Conservation (phyloP, 352 stramenopile species). For the Globisporangium uncinulatum region DNA sequence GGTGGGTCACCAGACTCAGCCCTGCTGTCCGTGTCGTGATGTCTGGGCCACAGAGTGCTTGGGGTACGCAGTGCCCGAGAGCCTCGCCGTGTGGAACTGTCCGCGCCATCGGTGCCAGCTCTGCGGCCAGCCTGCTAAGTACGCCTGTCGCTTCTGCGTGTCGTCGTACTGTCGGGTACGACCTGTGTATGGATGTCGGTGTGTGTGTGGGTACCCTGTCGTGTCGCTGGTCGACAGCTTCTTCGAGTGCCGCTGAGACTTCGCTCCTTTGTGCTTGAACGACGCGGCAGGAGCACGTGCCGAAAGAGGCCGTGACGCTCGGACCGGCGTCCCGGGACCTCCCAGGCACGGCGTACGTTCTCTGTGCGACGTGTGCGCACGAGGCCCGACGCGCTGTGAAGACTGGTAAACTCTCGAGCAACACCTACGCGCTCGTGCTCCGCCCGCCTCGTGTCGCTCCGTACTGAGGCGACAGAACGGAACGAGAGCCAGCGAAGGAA, state of each 20-base stretch:
- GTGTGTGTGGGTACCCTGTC: background rate
- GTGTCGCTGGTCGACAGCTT: no score
- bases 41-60: constrained; percentile 38
- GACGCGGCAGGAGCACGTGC: constrained; percentile 37
- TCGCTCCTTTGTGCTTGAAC: background rate
- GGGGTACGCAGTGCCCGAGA: constrained; percentile 50
- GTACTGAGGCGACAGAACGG: no score
- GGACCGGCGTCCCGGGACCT: constrained; percentile 49
- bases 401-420: constrained; percentile 34
- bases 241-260: no score
- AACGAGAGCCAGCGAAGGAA: no score
- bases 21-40: no score
- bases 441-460: background rate
- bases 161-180: constrained; percentile 24
- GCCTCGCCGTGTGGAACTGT: constrained; percentile 45
- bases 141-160: constrained; percentile 64
- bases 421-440: constrained; percentile 32
- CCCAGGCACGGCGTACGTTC: constrained; percentile 42
- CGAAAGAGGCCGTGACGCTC: constrained; percentile 29
- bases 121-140: constrained; percentile 43
- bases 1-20: no score
- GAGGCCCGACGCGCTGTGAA: constrained; percentile 28
- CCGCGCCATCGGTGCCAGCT: constrained; percentile 56
- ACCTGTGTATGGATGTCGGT: background rate
- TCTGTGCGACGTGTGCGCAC: constrained; percentile 47